Percentiles rank a stretch among this genome's conserved stretches.
Evolutionary conservation across 176 grass and related monocot species (phyloP).

Genomic region (Olyra latifolia): DNA sequence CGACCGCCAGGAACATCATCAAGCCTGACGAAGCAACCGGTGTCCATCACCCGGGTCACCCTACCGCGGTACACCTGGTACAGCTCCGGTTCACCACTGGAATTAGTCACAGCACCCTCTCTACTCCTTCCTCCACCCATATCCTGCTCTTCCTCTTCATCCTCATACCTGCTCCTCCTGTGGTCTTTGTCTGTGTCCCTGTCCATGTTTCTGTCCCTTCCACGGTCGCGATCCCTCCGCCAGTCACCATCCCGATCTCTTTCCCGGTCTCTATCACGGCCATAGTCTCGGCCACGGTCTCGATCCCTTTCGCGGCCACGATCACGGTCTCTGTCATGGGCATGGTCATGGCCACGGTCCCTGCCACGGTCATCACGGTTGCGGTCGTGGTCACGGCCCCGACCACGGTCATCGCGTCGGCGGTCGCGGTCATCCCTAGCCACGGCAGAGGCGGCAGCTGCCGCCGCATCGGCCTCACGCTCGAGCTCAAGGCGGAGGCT

Average conservation of each 20-base stretch:
- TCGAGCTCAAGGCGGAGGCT: slow-evolving; percentile 75
- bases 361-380: slow-evolving; percentile 21
- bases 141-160: slow-evolving; percentile 43
- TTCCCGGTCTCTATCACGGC: slow-evolving; percentile 42
- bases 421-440: slow-evolving; percentile 14
- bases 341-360: slow-evolving; percentile 1
- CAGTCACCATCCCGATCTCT: slow-evolving; percentile 24
- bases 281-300: slow-evolving; percentile 31
- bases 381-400: slow-evolving; percentile 11
- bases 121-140: slow-evolving; percentile 29
- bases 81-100: slow-evolving; percentile 62
- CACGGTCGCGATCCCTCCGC: slow-evolving; percentile 25
- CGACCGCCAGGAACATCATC: slow-evolving; percentile 47
- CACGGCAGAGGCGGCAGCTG: background rate
- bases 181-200: slow-evolving; percentile 30
- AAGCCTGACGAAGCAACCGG: slow-evolving; percentile 86
- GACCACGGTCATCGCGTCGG: slow-evolving; percentile 16
- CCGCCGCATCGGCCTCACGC: slow-evolving; percentile 45
- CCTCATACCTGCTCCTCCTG: slow-evolving; percentile 48
- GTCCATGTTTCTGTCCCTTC: slow-evolving; percentile 40
- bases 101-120: slow-evolving; percentile 21
- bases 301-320: slow-evolving; percentile 25
- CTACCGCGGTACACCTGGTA: slow-evolving; percentile 71
- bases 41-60: slow-evolving; percentile 74
- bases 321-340: slow-evolving; percentile 7